Evolutionary conservation across 2,329 filamentous ascomycete species (phyloP).

Genomic region (Ascocoryne sarcoides): DNA sequence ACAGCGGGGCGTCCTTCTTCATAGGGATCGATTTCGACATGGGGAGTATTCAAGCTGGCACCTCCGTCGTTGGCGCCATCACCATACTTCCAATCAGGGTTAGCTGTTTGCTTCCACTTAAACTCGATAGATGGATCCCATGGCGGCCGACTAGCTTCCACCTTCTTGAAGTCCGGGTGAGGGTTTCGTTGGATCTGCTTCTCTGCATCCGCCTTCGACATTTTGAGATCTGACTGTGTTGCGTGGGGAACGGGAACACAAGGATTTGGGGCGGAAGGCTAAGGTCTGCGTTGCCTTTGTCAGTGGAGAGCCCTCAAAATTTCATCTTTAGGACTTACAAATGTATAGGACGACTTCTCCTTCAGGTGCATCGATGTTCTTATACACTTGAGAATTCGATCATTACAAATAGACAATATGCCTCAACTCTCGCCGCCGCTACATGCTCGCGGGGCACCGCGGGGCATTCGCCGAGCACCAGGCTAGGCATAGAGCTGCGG

Average conservation of each 20-base stretch:
- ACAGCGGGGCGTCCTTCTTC: conserved; percentile 55
- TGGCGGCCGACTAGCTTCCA: conserved; percentile 56
- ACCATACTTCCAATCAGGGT: conserved; percentile 58
- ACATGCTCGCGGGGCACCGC: too few relatives aligned
- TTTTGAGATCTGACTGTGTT: conserved; percentile 9
- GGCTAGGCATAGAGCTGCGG: too few relatives aligned
- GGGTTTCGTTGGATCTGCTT: conserved; percentile 48
- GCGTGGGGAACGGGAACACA: not conserved
- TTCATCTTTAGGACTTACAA: too few relatives aligned
- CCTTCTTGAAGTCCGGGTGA: conserved; percentile 66
- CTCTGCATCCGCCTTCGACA: conserved; percentile 23
- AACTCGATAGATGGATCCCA: conserved; percentile 44
- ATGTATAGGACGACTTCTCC: too few relatives aligned
- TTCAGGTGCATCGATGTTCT: too few relatives aligned
- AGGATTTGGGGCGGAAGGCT: not conserved
- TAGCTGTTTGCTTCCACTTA: conserved; percentile 52
- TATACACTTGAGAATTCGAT: too few relatives aligned
- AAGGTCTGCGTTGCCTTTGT: not conserved
- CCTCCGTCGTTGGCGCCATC: conserved; percentile 50
- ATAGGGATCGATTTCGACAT: conserved; percentile 77
- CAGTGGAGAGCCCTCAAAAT: too few relatives aligned
- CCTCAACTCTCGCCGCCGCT: too few relatives aligned
- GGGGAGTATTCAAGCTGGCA: conserved; percentile 40
- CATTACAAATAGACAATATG: too few relatives aligned
- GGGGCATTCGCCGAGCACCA: too few relatives aligned